phyloP scores from a whole-genome alignment of 768 basidiomycete genomes.

The Trametes gibbosa region DNA sequence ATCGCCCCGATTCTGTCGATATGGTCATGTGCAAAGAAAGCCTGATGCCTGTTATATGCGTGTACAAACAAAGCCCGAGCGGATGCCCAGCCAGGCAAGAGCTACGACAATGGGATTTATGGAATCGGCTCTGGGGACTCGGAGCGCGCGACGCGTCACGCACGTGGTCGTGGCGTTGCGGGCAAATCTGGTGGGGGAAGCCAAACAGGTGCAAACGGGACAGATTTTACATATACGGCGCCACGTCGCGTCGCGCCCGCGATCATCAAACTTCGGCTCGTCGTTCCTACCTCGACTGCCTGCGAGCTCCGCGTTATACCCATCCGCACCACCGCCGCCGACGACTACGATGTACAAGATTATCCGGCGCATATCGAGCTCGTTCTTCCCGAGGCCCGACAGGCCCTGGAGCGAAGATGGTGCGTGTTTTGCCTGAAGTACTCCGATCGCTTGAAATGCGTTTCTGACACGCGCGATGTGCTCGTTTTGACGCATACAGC shows the following conservation, averaged over 20 bases:
- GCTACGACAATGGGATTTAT: too few species aligned
- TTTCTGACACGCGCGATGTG: slow-evolving; percentile 17
- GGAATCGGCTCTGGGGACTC: too few species aligned
- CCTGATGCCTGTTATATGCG: too few species aligned
- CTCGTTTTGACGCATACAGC: slow-evolving; percentile 38
- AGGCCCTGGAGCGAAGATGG: slow-evolving; percentile 78
- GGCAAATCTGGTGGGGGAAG: not conserved
- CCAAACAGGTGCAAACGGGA: slow-evolving; percentile 16
- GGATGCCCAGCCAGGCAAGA: too few species aligned
- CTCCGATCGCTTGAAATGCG: slow-evolving; percentile 24
- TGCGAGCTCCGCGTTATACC: slow-evolving; percentile 1
- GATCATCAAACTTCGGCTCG: slow-evolving; percentile 4
- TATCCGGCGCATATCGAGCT: slow-evolving; percentile 67
- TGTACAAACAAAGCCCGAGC: too few species aligned
- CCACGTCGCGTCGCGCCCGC: slow-evolving; percentile 21
- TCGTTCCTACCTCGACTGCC: not conserved
- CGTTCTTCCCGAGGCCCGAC: slow-evolving; percentile 67
- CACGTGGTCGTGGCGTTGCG: slow-evolving; percentile 11
- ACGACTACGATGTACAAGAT: slow-evolving; percentile 59
- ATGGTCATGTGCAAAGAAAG: too few species aligned
- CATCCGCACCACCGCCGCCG: not conserved
- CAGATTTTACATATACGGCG: slow-evolving; percentile 7
- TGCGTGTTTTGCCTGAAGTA: slow-evolving; percentile 36
- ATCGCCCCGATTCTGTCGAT: too few species aligned
- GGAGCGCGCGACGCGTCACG: not conserved